Base-by-base conservation (phyloP, 2,329 filamentous ascomycete species). In the Pseudogymnoascus sp. region DNA sequence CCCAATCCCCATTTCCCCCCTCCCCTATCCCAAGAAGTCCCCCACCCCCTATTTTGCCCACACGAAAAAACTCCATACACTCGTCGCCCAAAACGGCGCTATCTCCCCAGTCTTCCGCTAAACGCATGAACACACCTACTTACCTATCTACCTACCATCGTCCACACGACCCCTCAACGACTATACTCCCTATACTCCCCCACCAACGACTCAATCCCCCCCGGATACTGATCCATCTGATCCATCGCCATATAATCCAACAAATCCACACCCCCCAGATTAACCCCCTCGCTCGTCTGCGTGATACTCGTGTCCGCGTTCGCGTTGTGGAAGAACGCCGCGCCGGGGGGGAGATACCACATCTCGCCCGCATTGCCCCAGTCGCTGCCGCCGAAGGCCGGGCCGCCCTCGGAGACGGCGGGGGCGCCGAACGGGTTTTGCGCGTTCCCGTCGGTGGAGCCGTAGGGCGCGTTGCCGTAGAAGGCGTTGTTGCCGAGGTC, bases 161-260 rank as follows among this genome's bases (percentile, higher is more conserved):
- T 19, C 17, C 17, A 40, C 37, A 37, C 15, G 9, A 7, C 21
- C 10, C 0, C 21, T 50, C 44, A 50, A 50, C 44, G 44, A 50
- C 44, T 50, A 26, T 50, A 50, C 44, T 50, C 44, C 44, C 44
- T 50, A 50, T 50, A 50, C 44, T 50, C 44, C 13, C 44, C 21
- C 7, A 50, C 44, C 44, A 50, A 26, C 21, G 44, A 50, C 44
- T 50, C 44, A 26, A 50, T 50, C 44, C 44, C 44, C 21, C 44
- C 44, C 21, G 44, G 44, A 50, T 50, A 50, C 44, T 50, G 44
- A 50, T 50, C 44, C 44, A 50, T 50, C 44, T 21, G 29, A n/a
- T 84, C 85, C 81, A 87, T 84, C 7, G 83, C 82, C 84, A 88
- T 87, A 67, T 85, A 88, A 70, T 89, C 86, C 13, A 89, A 78